Evolutionary conservation across 495 filamentous ascomycete species (phyloP).

Genomic region (Lophiotrema nucula): DNA sequence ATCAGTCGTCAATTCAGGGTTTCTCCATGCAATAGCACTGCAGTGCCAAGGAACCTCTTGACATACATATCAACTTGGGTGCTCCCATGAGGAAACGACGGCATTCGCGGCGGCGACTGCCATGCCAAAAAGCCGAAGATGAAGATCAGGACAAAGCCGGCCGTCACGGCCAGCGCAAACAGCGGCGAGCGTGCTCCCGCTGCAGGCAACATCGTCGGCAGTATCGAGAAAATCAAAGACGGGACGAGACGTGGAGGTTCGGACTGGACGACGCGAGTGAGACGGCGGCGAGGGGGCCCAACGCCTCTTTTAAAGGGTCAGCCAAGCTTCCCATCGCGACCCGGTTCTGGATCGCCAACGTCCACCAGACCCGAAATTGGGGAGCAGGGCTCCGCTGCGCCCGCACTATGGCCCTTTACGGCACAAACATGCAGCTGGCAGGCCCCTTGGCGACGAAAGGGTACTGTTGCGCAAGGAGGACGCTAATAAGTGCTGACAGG

Average conservation of each 20-base stretch:
- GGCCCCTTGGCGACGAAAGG: background rate
- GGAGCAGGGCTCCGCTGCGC: background rate
- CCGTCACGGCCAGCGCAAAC: constrained; percentile 13
- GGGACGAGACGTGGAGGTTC: background rate
- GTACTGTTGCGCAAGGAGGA: too few species aligned
- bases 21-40: too few species aligned
- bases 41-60: too few species aligned
- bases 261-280: background rate
- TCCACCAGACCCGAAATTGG: background rate
- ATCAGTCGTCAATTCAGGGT: too few species aligned
- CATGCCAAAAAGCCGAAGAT: constrained; percentile 22
- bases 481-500: too few species aligned
- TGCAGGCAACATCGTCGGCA: constrained; percentile 16
- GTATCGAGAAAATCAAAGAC: too few species aligned
- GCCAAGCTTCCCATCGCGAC: background rate
- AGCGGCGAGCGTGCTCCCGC: constrained; percentile 15
- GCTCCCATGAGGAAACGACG: constrained; percentile 10
- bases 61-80: constrained; percentile 13
- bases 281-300: background rate
- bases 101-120: constrained; percentile 6
- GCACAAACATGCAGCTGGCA: background rate
- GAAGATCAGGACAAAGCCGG: constrained; percentile 14
- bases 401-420: background rate
- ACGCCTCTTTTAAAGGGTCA: background rate
- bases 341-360: background rate